phyloP scores from a whole-genome alignment of 768 basidiomycete genomes.

The Serpula lacrymans region DNA sequence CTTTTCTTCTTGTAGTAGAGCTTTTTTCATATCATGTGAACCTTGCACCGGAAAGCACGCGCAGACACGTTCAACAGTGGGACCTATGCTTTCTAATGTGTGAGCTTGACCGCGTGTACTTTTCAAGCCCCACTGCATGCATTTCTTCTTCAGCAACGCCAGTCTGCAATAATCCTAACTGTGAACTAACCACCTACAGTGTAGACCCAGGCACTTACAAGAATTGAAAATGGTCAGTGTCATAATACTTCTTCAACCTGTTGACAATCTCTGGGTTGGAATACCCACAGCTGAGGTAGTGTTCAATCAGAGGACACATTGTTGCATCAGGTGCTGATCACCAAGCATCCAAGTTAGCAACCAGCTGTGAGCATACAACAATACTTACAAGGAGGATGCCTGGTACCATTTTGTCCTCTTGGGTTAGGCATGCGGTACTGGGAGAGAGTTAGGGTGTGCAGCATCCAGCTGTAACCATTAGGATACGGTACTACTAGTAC shows the following conservation, averaged over 20 bases:
- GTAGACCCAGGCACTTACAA: conserved; percentile 12
- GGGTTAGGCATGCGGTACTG: too few relatives aligned
- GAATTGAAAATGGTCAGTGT: conserved; percentile 18
- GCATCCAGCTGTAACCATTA: too few relatives aligned
- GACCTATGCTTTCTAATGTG: conserved; percentile 17
- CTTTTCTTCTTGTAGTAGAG: conserved; percentile 20
- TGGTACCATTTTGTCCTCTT: too few relatives aligned
- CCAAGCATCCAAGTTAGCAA: too few relatives aligned
- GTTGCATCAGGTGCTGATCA: too few relatives aligned
- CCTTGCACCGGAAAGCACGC: conserved; percentile 24
- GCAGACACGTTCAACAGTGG: conserved; percentile 12
- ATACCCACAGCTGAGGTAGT: too few relatives aligned
- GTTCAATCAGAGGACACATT: too few relatives aligned
- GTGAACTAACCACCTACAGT: neutral
- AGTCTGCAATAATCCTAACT: neutral
- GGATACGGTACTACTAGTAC: too few relatives aligned
- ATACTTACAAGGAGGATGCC: too few relatives aligned
- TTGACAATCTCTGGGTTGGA: conserved; percentile 23
- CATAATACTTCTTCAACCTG: conserved; percentile 17
- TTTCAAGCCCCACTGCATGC: conserved; percentile 13
- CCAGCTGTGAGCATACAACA: too few relatives aligned
- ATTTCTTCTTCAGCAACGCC: conserved; percentile 2
- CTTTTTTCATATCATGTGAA: conserved; percentile 16
- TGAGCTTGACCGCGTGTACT: conserved; percentile 16
- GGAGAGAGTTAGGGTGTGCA: too few relatives aligned